Evolutionary conservation across 345 rosid genomes (phyloP), one percentile per base, ranked within the genome.

Genomic region (Stellera chamaejasme): DNA sequence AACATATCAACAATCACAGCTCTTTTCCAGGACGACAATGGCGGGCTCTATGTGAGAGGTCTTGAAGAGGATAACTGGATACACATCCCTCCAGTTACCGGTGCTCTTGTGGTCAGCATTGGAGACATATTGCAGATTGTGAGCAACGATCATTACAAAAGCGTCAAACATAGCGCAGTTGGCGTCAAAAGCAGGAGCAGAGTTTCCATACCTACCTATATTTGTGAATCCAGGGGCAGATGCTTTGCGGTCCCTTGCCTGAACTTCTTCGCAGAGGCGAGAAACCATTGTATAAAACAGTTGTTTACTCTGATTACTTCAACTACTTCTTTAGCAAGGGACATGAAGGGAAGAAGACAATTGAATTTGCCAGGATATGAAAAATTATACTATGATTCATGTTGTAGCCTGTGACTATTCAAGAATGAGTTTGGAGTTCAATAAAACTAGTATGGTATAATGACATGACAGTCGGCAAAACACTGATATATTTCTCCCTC

Each of bases 171-270:
- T 27, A 61, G 65, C 5, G 70, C 47, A 25, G 54, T 63, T 44
- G 62, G 72, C n/a, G 66, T 50, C 13, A 51, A 43, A 16, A 53
- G 52, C 50, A 66, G 60, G 23, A 59, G 52, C 44, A 54, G 70
- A 32, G 59, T 75, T 61, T 75, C 73, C 1, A 62, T 67, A 11
- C 79, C 75, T 67, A 11, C 79, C 75, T 0, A 49, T 70, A 44
- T 70, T 75, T 43, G 50, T 58, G 13, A 58, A 50, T 52, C 79
- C 68, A 14, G 52, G 15, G 27, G 11, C 65, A 0, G 57, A 54
- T 64, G 66, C 59, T 46, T 4, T n/a, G 66, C 6, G 65, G 68
- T 48, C 72, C 72, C 45, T 28, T 64, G 14, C 59, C 67, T 0
- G 62, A 68, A 55, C 59, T 44, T 16, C 50, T 73, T 4, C 59